Evolutionary conservation across 2,329 filamentous ascomycete species (phyloP).

Genomic region (Aspergillus ochraceus): DNA sequence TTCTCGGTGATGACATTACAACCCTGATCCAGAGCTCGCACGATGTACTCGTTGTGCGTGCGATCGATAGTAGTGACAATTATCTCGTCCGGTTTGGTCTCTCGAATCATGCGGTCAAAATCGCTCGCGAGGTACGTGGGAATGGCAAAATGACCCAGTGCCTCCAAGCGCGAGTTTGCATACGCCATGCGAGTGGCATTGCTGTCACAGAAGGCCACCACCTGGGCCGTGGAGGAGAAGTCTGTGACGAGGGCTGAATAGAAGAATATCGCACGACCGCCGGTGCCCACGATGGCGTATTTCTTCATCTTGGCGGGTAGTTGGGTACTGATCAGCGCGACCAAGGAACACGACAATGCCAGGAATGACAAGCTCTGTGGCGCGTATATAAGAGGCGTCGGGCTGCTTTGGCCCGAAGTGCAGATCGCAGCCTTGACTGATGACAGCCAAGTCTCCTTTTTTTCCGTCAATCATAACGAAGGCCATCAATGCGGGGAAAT

Average conservation of each 20-base stretch:
- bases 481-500: not conserved
- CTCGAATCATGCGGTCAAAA: conserved; percentile 59
- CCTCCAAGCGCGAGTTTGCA: conserved; percentile 44
- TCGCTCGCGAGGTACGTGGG: conserved; percentile 56
- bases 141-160: conserved; percentile 49
- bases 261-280: conserved; percentile 61
- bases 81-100: conserved; percentile 60
- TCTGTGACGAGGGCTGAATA: conserved; percentile 59
- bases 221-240: conserved; percentile 51
- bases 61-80: conserved; percentile 65
- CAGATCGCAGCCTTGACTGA: not conserved
- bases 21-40: conserved; percentile 59
- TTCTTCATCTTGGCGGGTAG: conserved; percentile 4
- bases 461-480: conserved; percentile 4
- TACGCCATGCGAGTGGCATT: conserved; percentile 61
- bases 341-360: not conserved
- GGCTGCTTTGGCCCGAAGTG: not conserved
- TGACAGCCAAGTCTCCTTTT: not conserved
- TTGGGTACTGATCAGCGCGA: not conserved
- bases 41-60: conserved; percentile 61
- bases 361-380: not conserved
- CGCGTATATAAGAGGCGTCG: not conserved
- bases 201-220: conserved; percentile 61
- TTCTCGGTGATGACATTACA: conserved; percentile 65
- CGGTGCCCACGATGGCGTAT: conserved; percentile 51